Base-by-base conservation (phyloP, 805 yeast species). In the Barnettozyma sucrosica region DNA sequence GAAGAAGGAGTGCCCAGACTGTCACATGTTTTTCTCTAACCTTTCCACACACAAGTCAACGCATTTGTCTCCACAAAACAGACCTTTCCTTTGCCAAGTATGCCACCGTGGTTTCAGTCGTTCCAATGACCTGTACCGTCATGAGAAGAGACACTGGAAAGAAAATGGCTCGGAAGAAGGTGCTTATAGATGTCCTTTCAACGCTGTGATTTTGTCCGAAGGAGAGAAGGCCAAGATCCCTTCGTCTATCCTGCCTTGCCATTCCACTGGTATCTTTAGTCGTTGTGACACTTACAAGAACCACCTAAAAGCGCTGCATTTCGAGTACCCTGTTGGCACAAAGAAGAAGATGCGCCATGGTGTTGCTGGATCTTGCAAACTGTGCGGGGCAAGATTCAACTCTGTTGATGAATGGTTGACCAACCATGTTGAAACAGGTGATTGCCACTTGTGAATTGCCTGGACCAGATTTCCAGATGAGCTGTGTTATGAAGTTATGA, bases 281-380 rank as follows among this genome's bases (percentile, higher is more conserved):
- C 74, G 97, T 44, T 85, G 96, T 63, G 97, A 89, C 62, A 89
- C 97, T 5, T 89, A 80, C 68, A 89, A 89, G 61, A 89, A 89
- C 66, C 97, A 89, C 66, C 71, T 89, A 51, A 87, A 86, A 63
- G 95, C 96, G 2, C 75, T 89, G 51, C 97, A 89, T 62, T 89
- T 89, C 64, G 84, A 79, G 54, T 89, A 89, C 65, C 97, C 97
- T 5, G 76, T 76, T 36, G 96, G 96, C 7, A 89, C 96, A 4
- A 79, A 82, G 61, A 88, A 89, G 66, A 81, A 78, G 51, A 85
- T 87, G 57, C 75, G 97, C 52, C 64, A 67, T 19, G 75, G 77
- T 44, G 86, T 82, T 37, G 64, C 73, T 19, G 97, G 97, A 7
- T 71, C 70, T 47, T 90, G 97, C 67, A 80, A 81, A 57, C 83